Percentiles rank a stretch among this genome's conserved stretches.
Evolutionary conservation across 2,329 filamentous ascomycete genomes (phyloP).

Genomic region (Alternaria arbusti): DNA sequence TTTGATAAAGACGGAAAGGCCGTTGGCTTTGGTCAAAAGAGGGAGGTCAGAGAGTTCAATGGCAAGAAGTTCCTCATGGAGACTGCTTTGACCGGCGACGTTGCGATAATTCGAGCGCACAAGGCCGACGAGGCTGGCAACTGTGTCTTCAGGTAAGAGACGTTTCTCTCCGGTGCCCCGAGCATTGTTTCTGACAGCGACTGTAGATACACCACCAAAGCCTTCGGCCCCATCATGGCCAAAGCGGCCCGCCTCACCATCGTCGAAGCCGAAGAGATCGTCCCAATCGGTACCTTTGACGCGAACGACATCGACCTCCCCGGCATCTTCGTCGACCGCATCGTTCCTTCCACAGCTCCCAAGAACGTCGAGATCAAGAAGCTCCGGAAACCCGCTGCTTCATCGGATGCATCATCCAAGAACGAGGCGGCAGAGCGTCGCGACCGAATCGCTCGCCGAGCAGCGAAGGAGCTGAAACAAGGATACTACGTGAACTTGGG

Average conservation of each 20-base stretch:
- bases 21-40: slow-evolving; percentile 67
- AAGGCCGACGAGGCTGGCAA: slow-evolving; percentile 80
- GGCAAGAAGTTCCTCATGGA: slow-evolving; percentile 80
- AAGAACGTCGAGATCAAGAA: slow-evolving; percentile 74
- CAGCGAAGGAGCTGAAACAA: slow-evolving; percentile 91
- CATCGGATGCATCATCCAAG: slow-evolving; percentile 21
- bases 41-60: slow-evolving; percentile 75
- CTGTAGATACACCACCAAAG: slow-evolving; percentile 46
- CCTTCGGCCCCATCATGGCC: slow-evolving; percentile 67
- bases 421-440: slow-evolving; percentile 49
- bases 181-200: not conserved
- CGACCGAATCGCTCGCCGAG: slow-evolving; percentile 81
- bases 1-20: slow-evolving; percentile 65
- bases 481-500: slow-evolving; percentile 94
- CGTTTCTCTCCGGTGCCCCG: not conserved
- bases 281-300: slow-evolving; percentile 84
- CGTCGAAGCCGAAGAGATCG: slow-evolving; percentile 93
- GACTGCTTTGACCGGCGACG: slow-evolving; percentile 74
- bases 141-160: slow-evolving; percentile 65
- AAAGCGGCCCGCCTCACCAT: slow-evolving; percentile 90
- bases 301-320: slow-evolving; percentile 85
- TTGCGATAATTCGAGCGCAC: slow-evolving; percentile 77
- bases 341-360: slow-evolving; percentile 77
- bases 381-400: slow-evolving; percentile 30
- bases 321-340: slow-evolving; percentile 89